These are phyloP conservation scores for Fusarium sp. DNA, from an alignment of 2,329 filamentous ascomycete genomes.

Conservation along the genomic window DNA sequence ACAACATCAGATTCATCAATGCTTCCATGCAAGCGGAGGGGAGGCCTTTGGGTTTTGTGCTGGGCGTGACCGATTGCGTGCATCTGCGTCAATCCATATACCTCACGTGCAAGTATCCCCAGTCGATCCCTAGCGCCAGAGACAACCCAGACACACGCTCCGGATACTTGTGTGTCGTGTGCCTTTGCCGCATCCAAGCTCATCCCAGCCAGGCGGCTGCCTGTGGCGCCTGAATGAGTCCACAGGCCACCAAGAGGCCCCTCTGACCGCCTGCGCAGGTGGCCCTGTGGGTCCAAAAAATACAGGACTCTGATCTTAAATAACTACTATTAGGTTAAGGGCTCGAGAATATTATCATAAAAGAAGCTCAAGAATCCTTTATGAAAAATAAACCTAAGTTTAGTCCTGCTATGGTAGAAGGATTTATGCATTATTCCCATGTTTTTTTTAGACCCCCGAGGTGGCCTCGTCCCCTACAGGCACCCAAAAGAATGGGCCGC, in stretches of 20 bases:
- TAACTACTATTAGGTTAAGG: no score
- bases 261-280: constrained; percentile 45
- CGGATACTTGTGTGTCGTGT: constrained; percentile 40
- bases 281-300: no score
- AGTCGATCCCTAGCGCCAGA: constrained; percentile 2
- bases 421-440: no score
- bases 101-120: constrained; percentile 42
- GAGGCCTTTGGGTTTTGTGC: constrained; percentile 6
- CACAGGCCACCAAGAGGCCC: constrained; percentile 12
- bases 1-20: constrained; percentile 8
- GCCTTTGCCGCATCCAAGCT: constrained; percentile 35
- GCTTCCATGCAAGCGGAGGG: not conserved
- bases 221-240: constrained; percentile 38
- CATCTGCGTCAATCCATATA: constrained; percentile 21
- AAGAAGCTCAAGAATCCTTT: no score
- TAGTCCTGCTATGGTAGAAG: no score
- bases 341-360: no score
- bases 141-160: not conserved
- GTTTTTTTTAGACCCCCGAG: no score
- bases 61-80: constrained; percentile 22
- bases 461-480: constrained; percentile 27
- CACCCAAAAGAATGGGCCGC: constrained; percentile 25
- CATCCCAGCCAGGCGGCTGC: constrained; percentile 25
- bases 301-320: not conserved
- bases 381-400: no score